These are phyloP conservation scores for Astraeus odoratus DNA, from an alignment of 768 basidiomycete genomes.

Conservation along the genomic window DNA sequence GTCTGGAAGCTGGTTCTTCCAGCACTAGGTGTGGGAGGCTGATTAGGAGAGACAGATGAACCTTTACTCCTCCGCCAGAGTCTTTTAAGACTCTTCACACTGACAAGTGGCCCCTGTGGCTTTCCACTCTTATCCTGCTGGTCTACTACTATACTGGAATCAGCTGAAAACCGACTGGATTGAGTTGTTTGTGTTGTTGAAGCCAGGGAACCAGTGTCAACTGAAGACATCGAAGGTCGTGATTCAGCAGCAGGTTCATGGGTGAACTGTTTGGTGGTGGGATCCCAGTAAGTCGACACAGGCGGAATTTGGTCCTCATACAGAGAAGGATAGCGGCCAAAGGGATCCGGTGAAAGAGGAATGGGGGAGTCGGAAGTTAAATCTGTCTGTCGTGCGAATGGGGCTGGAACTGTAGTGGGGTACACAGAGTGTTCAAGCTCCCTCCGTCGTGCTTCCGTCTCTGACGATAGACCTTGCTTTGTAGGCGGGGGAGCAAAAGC, in stretches of 20 bases:
- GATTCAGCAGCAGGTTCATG: constrained; percentile 13
- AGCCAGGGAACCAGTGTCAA: constrained; percentile 15
- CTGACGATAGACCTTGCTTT: constrained; percentile 26
- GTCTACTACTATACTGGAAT: constrained; percentile 42
- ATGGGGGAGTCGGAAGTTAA: constrained; percentile 48
- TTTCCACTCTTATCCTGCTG: constrained; percentile 27
- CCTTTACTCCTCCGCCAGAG: constrained; percentile 71
- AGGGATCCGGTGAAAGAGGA: constrained; percentile 81
- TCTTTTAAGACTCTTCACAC: constrained; percentile 66
- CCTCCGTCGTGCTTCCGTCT: constrained; percentile 43
- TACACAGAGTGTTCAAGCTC: constrained; percentile 47
- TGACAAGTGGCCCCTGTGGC: constrained; percentile 47
- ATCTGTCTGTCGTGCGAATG: constrained; percentile 19
- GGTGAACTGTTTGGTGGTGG: constrained; percentile 17
- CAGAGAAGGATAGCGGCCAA: constrained; percentile 61
- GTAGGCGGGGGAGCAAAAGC: constrained; percentile 28
- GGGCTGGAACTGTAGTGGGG: constrained; percentile 30
- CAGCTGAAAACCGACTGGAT: constrained; percentile 70
- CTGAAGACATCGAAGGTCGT: constrained; percentile 21
- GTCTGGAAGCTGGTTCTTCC: constrained; percentile 31
- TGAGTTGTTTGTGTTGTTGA: constrained; percentile 25
- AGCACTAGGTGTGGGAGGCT: constrained; percentile 30
- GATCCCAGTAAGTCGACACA: constrained; percentile 41
- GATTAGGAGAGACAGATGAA: constrained; percentile 29
- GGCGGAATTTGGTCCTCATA: constrained; percentile 25